phyloP scores from a whole-genome alignment of 805 yeast species.

The Schwanniomyces vanrijiae region DNA sequence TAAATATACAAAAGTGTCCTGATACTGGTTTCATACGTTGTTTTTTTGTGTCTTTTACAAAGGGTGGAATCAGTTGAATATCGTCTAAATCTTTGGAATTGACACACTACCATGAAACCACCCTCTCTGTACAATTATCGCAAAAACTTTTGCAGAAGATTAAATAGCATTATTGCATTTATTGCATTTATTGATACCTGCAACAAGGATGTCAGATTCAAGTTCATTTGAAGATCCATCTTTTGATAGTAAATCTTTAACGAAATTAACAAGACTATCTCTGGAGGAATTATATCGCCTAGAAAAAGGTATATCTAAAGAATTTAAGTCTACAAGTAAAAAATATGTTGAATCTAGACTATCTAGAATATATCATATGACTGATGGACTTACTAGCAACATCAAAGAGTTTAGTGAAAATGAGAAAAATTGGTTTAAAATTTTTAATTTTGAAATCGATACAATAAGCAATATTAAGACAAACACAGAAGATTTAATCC shows the following conservation, averaged over 20 bases:
- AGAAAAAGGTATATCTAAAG: slow-evolving; percentile 19
- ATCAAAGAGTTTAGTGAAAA: slow-evolving; percentile 24
- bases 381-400: slow-evolving; percentile 22
- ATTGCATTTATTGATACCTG: neutral
- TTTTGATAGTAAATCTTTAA: slow-evolving; percentile 2
- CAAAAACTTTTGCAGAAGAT: neutral
- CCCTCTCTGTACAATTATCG: slow-evolving; percentile 2
- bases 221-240: neutral
- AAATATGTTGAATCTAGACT: slow-evolving; percentile 27
- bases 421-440: slow-evolving; percentile 33
- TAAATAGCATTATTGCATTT: too few species aligned
- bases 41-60: too few species aligned
- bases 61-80: too few species aligned
- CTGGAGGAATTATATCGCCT: slow-evolving; percentile 23
- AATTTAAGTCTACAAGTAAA: slow-evolving; percentile 23
- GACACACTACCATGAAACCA: slow-evolving; percentile 1
- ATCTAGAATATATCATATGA: slow-evolving; percentile 26
- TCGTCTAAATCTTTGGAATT: neutral
- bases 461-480: slow-evolving; percentile 31
- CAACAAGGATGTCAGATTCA: neutral
- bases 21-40: too few species aligned
- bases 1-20: too few species aligned
- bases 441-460: slow-evolving; percentile 33
- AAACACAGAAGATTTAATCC: slow-evolving; percentile 30
- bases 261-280: slow-evolving; percentile 17